Base-by-base conservation (phyloP, 257 asterid species). In the Nemophila menziesii region DNA sequence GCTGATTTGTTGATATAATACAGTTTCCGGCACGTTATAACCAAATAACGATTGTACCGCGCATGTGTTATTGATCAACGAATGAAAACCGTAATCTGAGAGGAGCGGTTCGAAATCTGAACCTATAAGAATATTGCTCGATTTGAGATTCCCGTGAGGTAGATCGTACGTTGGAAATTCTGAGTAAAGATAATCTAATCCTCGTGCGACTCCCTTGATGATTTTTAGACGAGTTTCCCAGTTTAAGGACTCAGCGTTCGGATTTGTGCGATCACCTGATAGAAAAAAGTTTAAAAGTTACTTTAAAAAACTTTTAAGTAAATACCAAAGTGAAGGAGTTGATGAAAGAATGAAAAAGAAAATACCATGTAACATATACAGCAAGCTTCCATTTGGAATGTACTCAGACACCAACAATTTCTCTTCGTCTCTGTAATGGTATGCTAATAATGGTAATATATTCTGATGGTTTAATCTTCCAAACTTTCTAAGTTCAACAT, bases 101-200 rank as follows among this genome's bases (percentile, higher is more conserved):
- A 81, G 93, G 2, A 90, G 75, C 0, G 96, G 93, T 51, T 81
- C 94, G 49, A 60, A 53, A 49, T 60, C 61, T 36, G 59, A n/a
- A 5, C 78, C 46, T 0, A 90, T 66, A 18, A 90, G 83, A 27
- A 90, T 63, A 68, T 90, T 90, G 81, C 89, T 74, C 0, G 96
- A 90, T 57, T 90, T 90, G 44, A 81, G 89, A 33, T 90, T 81
- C 16, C 99, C 96, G 37, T 90, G 99, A 20, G 94, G 99, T 9
- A 81, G 52, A 8, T 74, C 84, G 20, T 57, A 39, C 44, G 56
- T 36, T 24, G 81, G 39, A 17, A 78, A 85, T 43, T 85, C 84
- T 0, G 74, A 62, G 68, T 85, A 96, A 47, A 90, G 89, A 66
- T 64, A 90, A 14, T 75, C 90, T 79, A 85, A 54, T 12, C 96